phyloP scores from a whole-genome alignment of 129 eudicot genomes.

The Pulicaria dysenterica region DNA sequence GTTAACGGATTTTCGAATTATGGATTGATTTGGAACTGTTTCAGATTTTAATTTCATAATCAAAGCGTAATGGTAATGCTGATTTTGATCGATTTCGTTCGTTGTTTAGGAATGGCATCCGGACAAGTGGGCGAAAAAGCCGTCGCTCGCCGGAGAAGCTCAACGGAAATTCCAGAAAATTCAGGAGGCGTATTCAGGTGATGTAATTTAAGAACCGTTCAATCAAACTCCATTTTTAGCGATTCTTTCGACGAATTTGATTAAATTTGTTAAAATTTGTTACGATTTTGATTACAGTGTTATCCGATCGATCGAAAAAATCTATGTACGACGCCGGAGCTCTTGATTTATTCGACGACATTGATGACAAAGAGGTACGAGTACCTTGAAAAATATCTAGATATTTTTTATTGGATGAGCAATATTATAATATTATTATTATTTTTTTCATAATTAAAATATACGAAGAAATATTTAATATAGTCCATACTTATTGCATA shows the following conservation, averaged over 20 bases:
- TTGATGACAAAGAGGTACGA: conserved; percentile 70
- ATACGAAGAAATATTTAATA: neutral
- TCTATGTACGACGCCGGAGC: conserved; percentile 91
- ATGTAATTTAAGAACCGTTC: neutral
- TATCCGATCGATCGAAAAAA: conserved; percentile 71
- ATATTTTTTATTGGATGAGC: conserved; percentile 30
- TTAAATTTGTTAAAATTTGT: conserved; percentile 3
- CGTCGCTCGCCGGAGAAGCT: conserved; percentile 72
- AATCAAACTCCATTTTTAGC: neutral
- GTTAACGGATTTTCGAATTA: neutral
- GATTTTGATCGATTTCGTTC: neutral
- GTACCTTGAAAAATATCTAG: conserved; percentile 39
- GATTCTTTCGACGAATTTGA: neutral
- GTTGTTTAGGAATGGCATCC: conserved; percentile 89
- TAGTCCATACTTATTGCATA: too few species aligned
- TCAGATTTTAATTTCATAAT: neutral
- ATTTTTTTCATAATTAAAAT: neutral
- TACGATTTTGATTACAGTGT: conserved; percentile 41
- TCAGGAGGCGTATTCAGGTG: conserved; percentile 94
- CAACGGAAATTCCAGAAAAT: conserved; percentile 74
- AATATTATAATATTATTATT: neutral
- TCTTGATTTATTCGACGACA: conserved; percentile 61
- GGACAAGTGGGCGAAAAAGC: conserved; percentile 67
- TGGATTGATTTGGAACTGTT: neutral
- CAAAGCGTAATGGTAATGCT: too few species aligned